phyloP scores from a whole-genome alignment of 2,329 filamentous ascomycete species.

The Diaporthe vaccinii region DNA sequence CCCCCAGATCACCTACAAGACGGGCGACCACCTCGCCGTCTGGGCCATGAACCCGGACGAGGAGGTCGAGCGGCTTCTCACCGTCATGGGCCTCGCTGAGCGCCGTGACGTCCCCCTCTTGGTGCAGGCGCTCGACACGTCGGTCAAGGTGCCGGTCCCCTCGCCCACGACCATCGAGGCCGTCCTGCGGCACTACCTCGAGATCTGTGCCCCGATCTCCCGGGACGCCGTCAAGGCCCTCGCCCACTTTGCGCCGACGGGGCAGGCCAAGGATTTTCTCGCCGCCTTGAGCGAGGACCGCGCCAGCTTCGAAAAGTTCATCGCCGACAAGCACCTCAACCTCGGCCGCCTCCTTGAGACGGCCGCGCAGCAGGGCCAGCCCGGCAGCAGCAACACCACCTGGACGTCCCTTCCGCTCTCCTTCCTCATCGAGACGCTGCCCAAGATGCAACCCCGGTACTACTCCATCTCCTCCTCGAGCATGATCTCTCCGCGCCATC shows the following conservation, averaged over 20 bases:
- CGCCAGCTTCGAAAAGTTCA: constrained; percentile 50
- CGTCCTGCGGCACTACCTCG: constrained; percentile 58
- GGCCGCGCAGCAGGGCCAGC: constrained; percentile 41
- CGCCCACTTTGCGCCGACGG: constrained; percentile 55
- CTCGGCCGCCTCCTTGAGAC: constrained; percentile 53
- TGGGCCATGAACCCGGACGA: constrained; percentile 55
- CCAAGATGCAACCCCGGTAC: constrained; percentile 69
- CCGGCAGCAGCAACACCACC: constrained; percentile 19
- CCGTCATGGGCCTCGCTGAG: constrained; percentile 39
- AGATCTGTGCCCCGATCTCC: constrained; percentile 58
- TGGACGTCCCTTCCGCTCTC: constrained; percentile 62
- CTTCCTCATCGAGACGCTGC: constrained; percentile 68
- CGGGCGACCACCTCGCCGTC: constrained; percentile 57
- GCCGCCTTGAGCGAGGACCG: constrained; percentile 50
- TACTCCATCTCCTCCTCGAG: constrained; percentile 71
- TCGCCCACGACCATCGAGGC: constrained; percentile 52
- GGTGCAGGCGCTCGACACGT: constrained; percentile 28
- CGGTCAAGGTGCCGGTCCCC: constrained; percentile 46
- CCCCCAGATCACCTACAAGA: constrained; percentile 51
- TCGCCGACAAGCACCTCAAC: constrained; percentile 51
- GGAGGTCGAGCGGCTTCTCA: constrained; percentile 49
- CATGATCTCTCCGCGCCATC: constrained; percentile 56
- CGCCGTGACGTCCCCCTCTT: constrained; percentile 22
- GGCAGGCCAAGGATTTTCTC: constrained; percentile 49
- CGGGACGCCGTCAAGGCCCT: constrained; percentile 54